A percentile compares a stretch with the other conserved stretches of the same genome.
Conservation (phyloP, 352 stramenopile species). For the Salisapilia sapeloensis region DNA sequence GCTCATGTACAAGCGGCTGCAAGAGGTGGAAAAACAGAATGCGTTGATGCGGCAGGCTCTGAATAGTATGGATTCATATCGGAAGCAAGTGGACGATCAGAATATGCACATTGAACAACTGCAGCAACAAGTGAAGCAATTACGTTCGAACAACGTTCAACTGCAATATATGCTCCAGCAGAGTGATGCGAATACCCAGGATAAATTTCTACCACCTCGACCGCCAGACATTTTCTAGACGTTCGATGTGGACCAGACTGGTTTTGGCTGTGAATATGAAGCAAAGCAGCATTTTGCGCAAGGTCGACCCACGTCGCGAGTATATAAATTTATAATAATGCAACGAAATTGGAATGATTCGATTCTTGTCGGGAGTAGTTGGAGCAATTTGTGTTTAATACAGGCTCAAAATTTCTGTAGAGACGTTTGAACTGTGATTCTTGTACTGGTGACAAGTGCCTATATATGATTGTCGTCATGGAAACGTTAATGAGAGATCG, state of each 20-base stretch:
- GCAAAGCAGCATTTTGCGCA: too few relatives aligned
- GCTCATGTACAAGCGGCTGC: constrained; percentile 19
- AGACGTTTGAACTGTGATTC: too few relatives aligned
- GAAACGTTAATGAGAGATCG: background rate
- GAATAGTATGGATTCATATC: constrained; percentile 18
- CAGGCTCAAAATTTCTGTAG: too few relatives aligned
- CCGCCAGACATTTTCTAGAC: constrained; percentile 53
- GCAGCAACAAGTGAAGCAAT: constrained; percentile 47
- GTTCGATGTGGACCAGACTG: background rate
- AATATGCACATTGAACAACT: constrained; percentile 49
- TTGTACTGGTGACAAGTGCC: too few relatives aligned
- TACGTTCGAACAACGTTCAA: constrained; percentile 46
- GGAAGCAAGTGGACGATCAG: constrained; percentile 29
- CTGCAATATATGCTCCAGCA: constrained; percentile 63
- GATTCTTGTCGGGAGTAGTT: too few relatives aligned
- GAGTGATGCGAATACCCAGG: constrained; percentile 22
- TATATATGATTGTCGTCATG: too few relatives aligned
- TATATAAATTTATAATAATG: too few relatives aligned
- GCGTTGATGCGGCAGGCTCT: constrained; percentile 21
- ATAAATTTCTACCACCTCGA: constrained; percentile 27
- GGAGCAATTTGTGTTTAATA: too few relatives aligned
- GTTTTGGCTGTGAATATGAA: background rate
- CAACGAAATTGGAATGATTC: too few relatives aligned
- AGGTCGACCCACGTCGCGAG: too few relatives aligned
- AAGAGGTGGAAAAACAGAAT: constrained; percentile 36